phyloP scores from a whole-genome alignment of 352 stramenopile genomes.

The Phytophthora pistaciae region DNA sequence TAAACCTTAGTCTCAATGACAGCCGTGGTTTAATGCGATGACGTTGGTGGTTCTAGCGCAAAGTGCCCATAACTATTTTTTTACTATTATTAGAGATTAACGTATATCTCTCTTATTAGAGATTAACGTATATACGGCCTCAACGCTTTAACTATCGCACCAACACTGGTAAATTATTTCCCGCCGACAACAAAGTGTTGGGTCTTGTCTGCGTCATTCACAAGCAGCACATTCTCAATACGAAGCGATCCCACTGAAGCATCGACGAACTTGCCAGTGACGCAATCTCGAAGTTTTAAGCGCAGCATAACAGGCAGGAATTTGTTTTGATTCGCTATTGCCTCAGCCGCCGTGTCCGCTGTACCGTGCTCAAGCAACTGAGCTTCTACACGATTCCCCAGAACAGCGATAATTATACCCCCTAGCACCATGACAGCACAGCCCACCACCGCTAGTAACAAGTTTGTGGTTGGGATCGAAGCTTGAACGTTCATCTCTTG shows the following conservation, averaged over 20 bases:
- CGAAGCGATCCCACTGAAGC: conserved; percentile 12
- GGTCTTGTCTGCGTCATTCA: background rate
- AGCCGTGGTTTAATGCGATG: too few species aligned
- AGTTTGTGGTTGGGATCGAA: conserved; percentile 16
- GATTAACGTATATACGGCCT: too few species aligned
- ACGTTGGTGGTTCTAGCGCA: too few species aligned
- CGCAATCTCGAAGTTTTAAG: conserved; percentile 5
- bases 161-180: background rate
- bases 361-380: conserved; percentile 5
- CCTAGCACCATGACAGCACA: conserved; percentile 2
- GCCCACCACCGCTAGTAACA: background rate
- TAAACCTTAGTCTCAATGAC: too few species aligned
- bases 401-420: conserved; percentile 7
- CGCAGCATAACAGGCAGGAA: conserved; percentile 17
- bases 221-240: conserved; percentile 7
- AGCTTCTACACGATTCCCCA: conserved; percentile 1
- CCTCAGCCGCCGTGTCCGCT: conserved; percentile 4
- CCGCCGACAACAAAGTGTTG: background rate
- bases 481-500: conserved; percentile 20
- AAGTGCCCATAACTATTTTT: too few species aligned
- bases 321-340: conserved; percentile 16
- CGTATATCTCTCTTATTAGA: too few species aligned
- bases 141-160: too few species aligned
- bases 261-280: background rate
- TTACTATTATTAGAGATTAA: too few species aligned